phyloP scores from a whole-genome alignment of 179 eudicot species.

The Spergularia azorica region DNA sequence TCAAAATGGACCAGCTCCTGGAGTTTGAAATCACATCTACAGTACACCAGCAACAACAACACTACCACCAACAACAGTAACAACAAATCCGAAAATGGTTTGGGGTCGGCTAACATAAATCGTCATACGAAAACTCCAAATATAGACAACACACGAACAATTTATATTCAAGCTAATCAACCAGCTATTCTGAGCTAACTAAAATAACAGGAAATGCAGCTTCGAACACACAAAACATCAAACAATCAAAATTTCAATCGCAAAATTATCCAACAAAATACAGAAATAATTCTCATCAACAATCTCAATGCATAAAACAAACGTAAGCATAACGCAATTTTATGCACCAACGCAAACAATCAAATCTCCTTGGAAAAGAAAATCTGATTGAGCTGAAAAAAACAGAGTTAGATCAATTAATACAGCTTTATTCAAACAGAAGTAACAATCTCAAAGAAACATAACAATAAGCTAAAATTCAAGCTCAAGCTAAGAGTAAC shows the following conservation, averaged over 20 bases:
- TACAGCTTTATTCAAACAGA: slow-evolving; percentile 18
- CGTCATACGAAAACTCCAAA: too few species aligned
- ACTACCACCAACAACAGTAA: too few species aligned
- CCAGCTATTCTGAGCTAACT: background rate
- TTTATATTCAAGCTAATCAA: background rate
- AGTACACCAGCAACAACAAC: too few species aligned
- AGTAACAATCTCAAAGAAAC: background rate
- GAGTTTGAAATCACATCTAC: background rate
- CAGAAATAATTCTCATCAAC: background rate
- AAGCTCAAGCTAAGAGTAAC: background rate
- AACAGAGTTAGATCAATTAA: background rate
- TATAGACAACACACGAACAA: background rate
- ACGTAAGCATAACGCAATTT: background rate
- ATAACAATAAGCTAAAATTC: background rate
- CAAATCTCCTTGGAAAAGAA: background rate
- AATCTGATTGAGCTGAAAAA: background rate
- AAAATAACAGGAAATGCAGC: background rate
- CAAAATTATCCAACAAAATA: background rate
- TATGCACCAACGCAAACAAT: too few species aligned
- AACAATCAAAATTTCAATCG: background rate
- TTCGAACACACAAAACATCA: background rate
- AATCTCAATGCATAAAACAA: background rate
- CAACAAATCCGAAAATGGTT: too few species aligned
- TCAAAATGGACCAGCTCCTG: background rate
- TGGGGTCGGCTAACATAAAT: too few species aligned